Conservation (phyloP, 2,329 filamentous ascomycete genomes). For the Bipolaris gigantea region DNA sequence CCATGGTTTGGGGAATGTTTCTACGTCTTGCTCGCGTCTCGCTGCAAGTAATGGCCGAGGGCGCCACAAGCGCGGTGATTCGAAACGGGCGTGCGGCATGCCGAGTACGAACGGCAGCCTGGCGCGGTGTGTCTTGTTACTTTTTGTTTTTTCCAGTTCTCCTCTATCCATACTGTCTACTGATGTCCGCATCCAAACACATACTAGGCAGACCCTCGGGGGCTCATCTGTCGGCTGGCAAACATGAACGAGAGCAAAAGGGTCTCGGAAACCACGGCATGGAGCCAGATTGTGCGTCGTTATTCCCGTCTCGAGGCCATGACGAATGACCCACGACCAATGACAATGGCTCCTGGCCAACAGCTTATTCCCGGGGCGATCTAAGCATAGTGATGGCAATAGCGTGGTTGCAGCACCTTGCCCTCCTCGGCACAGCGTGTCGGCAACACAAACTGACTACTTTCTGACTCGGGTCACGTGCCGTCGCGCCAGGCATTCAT, state of each 20-base stretch:
- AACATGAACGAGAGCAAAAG: neutral
- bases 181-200: no score
- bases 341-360: no score
- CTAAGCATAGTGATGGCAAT: no score
- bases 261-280: conserved; percentile 11
- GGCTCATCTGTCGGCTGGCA: neutral
- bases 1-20: neutral
- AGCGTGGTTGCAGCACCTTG: neutral
- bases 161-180: no score
- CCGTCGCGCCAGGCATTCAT: no score
- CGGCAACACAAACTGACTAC: neutral
- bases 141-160: neutral
- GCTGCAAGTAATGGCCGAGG: neutral
- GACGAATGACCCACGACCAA: no score
- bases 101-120: neutral
- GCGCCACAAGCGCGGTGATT: neutral
- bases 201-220: no score
- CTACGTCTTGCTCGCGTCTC: neutral
- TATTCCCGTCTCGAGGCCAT: conserved; percentile 3
- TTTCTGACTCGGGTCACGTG: neutral
- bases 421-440: neutral
- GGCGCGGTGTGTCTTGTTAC: no score
- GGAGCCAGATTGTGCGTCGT: neutral
- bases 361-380: neutral
- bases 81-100: neutral